These are phyloP conservation scores for Sporodiniella umbellata DNA, from an alignment of 371 early-diverging fungal genomes.

Conservation along the genomic window DNA sequence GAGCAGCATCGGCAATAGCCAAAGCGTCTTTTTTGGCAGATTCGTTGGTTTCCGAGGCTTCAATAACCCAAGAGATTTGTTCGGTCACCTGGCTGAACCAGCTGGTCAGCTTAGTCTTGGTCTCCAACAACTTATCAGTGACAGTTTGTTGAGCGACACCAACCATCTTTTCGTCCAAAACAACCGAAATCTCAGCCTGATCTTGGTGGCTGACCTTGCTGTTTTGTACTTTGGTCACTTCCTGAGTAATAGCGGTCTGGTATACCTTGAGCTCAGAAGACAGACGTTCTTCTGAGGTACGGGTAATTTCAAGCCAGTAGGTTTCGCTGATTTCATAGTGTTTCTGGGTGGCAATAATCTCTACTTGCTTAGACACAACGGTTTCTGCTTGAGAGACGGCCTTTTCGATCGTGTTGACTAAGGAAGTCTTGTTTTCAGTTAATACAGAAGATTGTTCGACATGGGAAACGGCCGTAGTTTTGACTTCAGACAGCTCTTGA, in stretches of 20 bases:
- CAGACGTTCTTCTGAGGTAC: slow-evolving; percentile 23
- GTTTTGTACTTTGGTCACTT: slow-evolving; percentile 14
- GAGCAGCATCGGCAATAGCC: slow-evolving; percentile 26
- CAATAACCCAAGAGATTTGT: slow-evolving; percentile 19
- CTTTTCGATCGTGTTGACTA: slow-evolving; percentile 19
- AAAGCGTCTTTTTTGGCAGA: slow-evolving; percentile 13
- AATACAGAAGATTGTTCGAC: slow-evolving; percentile 18
- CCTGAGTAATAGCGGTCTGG: slow-evolving; percentile 27
- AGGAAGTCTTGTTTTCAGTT: slow-evolving; percentile 11
- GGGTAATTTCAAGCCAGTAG: slow-evolving; percentile 15
- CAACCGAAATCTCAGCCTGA: slow-evolving; percentile 14
- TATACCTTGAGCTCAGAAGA: slow-evolving; percentile 25
- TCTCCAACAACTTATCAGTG: slow-evolving; percentile 18
- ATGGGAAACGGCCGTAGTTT: slow-evolving; percentile 4
- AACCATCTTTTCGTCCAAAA: slow-evolving; percentile 24
- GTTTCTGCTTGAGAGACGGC: slow-evolving; percentile 27
- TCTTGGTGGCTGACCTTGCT: slow-evolving; percentile 10
- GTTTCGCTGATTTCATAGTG: slow-evolving; percentile 19
- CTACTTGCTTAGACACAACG: slow-evolving; percentile 18
- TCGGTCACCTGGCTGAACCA: slow-evolving; percentile 31
- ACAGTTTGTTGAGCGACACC: slow-evolving; percentile 22
- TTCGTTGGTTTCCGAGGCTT: slow-evolving; percentile 6
- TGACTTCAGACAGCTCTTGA: slow-evolving; percentile 10
- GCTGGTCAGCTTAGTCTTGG: slow-evolving; percentile 21
- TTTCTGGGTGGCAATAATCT: slow-evolving; percentile 14